Percentiles rank a stretch among this genome's conserved stretches.
Conservation (phyloP, 2,329 filamentous ascomycete species). For the Thelonectria discophora region DNA sequence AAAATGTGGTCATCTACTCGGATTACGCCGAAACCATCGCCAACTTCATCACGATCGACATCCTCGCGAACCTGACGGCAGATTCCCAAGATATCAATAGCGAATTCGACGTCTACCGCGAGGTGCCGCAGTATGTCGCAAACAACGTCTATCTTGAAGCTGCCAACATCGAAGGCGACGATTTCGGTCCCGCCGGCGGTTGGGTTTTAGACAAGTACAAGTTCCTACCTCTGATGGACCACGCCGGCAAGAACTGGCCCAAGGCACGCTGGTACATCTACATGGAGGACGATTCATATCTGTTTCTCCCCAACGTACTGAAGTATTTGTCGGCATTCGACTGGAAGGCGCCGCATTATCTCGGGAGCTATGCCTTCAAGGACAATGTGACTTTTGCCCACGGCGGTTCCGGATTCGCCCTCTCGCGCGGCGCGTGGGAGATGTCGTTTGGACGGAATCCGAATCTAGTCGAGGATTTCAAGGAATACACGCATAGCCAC, state of each 20-base stretch:
- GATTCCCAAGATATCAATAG: constrained; percentile 13
- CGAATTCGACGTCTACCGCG: constrained; percentile 39
- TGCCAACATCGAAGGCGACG: constrained; percentile 35
- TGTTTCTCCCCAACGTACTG: constrained; percentile 36
- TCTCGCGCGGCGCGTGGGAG: constrained; percentile 40
- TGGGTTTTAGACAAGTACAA: constrained; percentile 44
- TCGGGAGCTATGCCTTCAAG: constrained; percentile 39
- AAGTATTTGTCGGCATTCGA: constrained; percentile 34
- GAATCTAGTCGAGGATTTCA: constrained; percentile 32
- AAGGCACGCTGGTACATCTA: constrained; percentile 41
- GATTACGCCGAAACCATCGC: constrained; percentile 33
- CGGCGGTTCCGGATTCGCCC: constrained; percentile 37
- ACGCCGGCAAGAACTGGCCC: constrained; percentile 37
- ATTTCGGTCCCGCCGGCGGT: constrained; percentile 37
- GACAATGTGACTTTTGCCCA: constrained; percentile 38
- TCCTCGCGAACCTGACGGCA: constrained; percentile 36
- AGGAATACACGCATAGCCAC: constrained; percentile 36
- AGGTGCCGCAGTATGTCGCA: constrained; percentile 36
- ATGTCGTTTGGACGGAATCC: constrained; percentile 31
- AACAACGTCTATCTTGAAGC: constrained; percentile 39
- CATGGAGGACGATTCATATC: constrained; percentile 40
- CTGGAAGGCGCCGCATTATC: constrained; percentile 32
- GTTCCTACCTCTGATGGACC: constrained; percentile 39
- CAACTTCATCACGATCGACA: constrained; percentile 34
- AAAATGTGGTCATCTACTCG: constrained; percentile 38